Evolutionary conservation across 2,329 filamentous ascomycete species (phyloP).

Genomic region (Teratosphaeria destructans): DNA sequence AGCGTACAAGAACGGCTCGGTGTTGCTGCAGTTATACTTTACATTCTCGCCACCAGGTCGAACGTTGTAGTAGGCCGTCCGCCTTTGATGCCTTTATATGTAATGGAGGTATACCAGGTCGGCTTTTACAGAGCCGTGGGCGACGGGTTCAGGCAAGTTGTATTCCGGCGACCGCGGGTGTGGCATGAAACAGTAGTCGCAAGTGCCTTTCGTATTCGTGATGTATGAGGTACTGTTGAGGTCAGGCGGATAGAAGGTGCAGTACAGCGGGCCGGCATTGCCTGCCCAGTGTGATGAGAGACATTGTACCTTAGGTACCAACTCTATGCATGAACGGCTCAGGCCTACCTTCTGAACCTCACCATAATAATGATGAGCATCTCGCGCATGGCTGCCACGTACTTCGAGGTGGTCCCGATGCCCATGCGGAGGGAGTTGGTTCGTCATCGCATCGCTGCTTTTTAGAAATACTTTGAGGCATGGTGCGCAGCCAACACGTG

Average conservation of each 20-base stretch:
- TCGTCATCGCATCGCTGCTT: background rate
- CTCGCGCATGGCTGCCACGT: background rate
- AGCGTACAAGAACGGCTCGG: background rate
- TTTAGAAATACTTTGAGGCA: background rate
- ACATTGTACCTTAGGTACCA: background rate
- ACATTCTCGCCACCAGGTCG: background rate
- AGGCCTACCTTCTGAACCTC: background rate
- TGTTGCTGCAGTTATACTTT: background rate
- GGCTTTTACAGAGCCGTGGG: background rate
- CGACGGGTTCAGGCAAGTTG: background rate
- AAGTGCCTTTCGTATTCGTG: background rate
- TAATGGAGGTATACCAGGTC: background rate
- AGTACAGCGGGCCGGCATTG: background rate
- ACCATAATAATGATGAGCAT: background rate
- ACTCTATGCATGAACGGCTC: background rate
- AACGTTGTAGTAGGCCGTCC: background rate
- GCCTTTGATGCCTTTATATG: background rate
- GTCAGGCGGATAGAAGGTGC: background rate
- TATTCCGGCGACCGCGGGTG: background rate
- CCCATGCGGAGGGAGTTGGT: background rate
- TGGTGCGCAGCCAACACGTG: background rate
- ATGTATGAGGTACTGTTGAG: background rate
- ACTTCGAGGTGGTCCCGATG: background rate
- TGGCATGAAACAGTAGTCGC: slow-evolving; percentile 1
- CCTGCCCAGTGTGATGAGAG: background rate